A percentile compares a stretch with the other conserved stretches of the same genome.
Conservation (phyloP, 2,329 filamentous ascomycete genomes). For the Teratosphaeria destructans region DNA sequence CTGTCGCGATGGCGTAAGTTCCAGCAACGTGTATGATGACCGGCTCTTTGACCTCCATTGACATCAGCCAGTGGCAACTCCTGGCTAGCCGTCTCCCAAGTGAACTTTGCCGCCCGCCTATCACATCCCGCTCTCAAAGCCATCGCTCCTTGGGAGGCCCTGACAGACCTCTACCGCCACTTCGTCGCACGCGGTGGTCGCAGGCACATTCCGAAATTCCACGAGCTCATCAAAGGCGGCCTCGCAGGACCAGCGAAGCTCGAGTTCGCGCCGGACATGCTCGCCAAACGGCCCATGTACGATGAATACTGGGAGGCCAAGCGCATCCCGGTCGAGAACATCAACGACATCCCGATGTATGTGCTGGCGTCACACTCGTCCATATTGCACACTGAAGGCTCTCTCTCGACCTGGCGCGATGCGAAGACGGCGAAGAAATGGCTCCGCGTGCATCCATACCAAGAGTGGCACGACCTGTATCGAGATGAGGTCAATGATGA, state of each 20-base stretch:
- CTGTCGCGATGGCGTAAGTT: conserved; percentile 26
- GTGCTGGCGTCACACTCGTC: conserved; percentile 14
- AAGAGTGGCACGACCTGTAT: conserved; percentile 36
- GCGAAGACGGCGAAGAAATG: conserved; percentile 7
- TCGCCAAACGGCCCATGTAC: conserved; percentile 2
- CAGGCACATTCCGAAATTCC: conserved; percentile 8
- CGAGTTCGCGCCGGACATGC: conserved; percentile 3
- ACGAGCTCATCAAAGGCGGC: conserved; percentile 3
- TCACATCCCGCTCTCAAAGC: conserved; percentile 30
- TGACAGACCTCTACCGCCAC: conserved; percentile 35
- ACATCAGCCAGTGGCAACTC: conserved; percentile 27
- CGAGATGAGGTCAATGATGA: conserved; percentile 25
- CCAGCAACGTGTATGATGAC: not conserved
- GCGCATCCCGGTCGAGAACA: conserved; percentile 7
- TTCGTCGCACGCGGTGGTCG: conserved; percentile 32
- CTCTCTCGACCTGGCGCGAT: conserved; percentile 3
- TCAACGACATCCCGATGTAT: conserved; percentile 10
- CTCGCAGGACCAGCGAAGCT: not conserved
- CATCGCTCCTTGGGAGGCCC: conserved; percentile 37
- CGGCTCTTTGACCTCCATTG: not conserved
- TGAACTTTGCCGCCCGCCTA: conserved; percentile 28
- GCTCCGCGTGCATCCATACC: conserved; percentile 29
- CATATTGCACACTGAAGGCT: conserved; percentile 28
- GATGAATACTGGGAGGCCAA: conserved; percentile 14
- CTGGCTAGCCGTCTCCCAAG: conserved; percentile 29